Percentiles rank a stretch among this genome's conserved stretches.
phyloP scores from a whole-genome alignment of 441 rosid species.

The Pelargonium cotyledonis region DNA sequence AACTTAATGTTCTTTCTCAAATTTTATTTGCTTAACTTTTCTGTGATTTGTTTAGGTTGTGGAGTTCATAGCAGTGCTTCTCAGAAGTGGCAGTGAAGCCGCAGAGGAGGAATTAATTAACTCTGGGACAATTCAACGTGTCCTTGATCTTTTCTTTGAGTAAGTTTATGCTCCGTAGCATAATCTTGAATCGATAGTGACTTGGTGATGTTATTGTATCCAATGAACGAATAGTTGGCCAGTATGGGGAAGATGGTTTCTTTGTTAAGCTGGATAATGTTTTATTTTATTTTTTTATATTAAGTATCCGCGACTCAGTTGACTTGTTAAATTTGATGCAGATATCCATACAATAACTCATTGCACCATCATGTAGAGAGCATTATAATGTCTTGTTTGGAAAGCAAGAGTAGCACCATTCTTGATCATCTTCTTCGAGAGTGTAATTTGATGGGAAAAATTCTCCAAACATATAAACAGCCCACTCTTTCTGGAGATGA shows the following conservation, averaged over 20 bases:
- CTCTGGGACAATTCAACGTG: constrained; percentile 72
- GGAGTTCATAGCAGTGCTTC: constrained; percentile 84
- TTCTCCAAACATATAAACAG: constrained; percentile 62
- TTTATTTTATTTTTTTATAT: no score
- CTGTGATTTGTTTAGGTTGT: constrained; percentile 47
- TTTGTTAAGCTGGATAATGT: no score
- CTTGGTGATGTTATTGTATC: constrained; percentile 10
- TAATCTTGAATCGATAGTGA: constrained; percentile 12
- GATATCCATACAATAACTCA: constrained; percentile 93
- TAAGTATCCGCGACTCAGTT: no score
- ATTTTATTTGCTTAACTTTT: constrained; percentile 6
- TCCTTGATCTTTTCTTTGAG: constrained; percentile 87
- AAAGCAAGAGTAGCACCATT: constrained; percentile 54
- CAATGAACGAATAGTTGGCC: not conserved
- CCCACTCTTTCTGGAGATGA: constrained; percentile 49
- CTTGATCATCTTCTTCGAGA: constrained; percentile 74
- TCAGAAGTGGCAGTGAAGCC: constrained; percentile 74
- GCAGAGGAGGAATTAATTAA: constrained; percentile 68
- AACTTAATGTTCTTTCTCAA: not conserved
- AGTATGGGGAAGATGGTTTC: not conserved
- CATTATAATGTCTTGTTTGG: constrained; percentile 71
- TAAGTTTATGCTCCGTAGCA: constrained; percentile 33
- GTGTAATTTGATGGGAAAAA: constrained; percentile 71
- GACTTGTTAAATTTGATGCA: constrained; percentile 23
- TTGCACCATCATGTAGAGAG: constrained; percentile 96